Conservation (phyloP, 1,139 yeast species). For the Pichia cactophila region DNA sequence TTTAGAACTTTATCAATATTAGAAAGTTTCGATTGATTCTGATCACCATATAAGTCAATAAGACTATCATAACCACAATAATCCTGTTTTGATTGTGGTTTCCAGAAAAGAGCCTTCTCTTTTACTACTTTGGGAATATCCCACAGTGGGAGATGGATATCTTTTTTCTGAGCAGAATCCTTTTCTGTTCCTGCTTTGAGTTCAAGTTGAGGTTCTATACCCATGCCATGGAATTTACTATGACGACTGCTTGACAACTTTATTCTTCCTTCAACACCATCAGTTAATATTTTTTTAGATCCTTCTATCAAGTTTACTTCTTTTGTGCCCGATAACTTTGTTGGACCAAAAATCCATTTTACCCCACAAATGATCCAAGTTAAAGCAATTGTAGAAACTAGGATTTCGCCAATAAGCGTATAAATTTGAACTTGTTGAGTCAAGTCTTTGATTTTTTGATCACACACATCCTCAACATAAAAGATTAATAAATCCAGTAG, state of each 20-base stretch:
- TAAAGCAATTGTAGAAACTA: neutral
- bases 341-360: neutral
- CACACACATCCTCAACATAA: conserved; percentile 11
- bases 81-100: neutral
- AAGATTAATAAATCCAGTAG: conserved; percentile 6
- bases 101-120: neutral
- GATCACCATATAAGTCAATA: neutral
- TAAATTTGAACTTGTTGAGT: conserved; percentile 3
- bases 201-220: too few relatives aligned
- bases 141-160: neutral
- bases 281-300: too few relatives aligned
- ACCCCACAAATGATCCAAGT: neutral
- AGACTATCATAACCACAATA: neutral
- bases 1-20: neutral
- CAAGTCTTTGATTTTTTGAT: conserved; percentile 6
- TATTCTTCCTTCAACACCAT: too few relatives aligned
- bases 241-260: too few relatives aligned
- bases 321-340: too few relatives aligned
- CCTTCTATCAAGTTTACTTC: too few relatives aligned
- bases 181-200: neutral
- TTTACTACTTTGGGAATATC: neutral
- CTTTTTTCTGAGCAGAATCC: neutral
- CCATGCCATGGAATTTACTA: too few relatives aligned
- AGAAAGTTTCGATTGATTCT: neutral
- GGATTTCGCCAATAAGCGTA: conserved; percentile 2